Evolutionary conservation across 2,329 filamentous ascomycete species (phyloP).

Genomic region (Calonectria hongkongensis): DNA sequence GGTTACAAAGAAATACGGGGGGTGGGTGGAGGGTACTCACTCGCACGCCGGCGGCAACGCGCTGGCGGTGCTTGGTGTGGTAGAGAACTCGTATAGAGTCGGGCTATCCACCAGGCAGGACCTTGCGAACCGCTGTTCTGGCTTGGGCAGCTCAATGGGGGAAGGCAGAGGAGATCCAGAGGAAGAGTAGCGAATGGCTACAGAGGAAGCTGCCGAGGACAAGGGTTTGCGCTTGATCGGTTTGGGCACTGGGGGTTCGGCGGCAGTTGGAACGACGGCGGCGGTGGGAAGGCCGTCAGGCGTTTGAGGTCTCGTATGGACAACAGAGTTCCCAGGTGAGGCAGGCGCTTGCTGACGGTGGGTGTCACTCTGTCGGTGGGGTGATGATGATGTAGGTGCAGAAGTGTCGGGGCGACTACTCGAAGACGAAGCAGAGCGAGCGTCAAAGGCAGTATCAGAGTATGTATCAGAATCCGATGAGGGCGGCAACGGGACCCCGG

Average conservation of each 20-base stretch:
- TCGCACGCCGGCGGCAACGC: conserved; percentile 45
- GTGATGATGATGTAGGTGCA: conserved; percentile 47
- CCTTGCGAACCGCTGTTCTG: conserved; percentile 73
- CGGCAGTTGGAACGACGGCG: conserved; percentile 41
- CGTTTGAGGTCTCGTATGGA: conserved; percentile 54
- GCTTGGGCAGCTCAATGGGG: conserved; percentile 65
- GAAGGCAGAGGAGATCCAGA: conserved; percentile 55
- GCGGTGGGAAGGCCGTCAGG: conserved; percentile 48
- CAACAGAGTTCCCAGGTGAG: conserved; percentile 44
- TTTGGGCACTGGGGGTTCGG: conserved; percentile 47
- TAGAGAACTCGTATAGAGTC: conserved; percentile 76
- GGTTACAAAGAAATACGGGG: conserved; percentile 33
- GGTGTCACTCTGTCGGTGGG: conserved; percentile 45
- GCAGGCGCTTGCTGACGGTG: conserved; percentile 39
- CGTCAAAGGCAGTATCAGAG: conserved; percentile 52
- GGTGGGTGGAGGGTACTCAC: conserved; percentile 51
- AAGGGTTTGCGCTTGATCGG: conserved; percentile 77
- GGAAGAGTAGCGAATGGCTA: conserved; percentile 53
- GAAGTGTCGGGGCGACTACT: conserved; percentile 44
- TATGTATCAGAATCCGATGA: conserved; percentile 51
- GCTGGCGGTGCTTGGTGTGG: conserved; percentile 41
- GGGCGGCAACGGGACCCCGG: conserved; percentile 50
- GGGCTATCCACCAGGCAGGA: conserved; percentile 76
- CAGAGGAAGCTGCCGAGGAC: conserved; percentile 66
- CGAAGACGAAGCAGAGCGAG: conserved; percentile 44